phyloP scores from a whole-genome alignment of 2,329 filamentous ascomycete species.

The Dissoconium aciculare region DNA sequence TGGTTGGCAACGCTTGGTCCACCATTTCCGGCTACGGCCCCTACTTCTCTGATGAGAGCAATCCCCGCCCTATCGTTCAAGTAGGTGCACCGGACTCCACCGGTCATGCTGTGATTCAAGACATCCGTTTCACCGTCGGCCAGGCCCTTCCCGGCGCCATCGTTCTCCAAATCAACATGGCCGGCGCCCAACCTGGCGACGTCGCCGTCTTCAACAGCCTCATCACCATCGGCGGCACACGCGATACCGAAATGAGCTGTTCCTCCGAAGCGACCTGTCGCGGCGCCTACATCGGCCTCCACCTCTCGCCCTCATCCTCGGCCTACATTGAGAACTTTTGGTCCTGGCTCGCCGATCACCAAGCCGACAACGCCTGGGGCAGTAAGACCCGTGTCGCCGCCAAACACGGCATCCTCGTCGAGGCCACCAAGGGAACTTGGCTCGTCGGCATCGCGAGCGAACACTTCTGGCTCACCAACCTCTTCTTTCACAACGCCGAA shows the following conservation, averaged over 20 bases:
- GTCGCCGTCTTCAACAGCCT: constrained; percentile 28
- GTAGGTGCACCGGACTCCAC: constrained; percentile 37
- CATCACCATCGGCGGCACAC: constrained; percentile 22
- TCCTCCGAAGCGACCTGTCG: constrained; percentile 22
- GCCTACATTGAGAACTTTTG: constrained; percentile 39
- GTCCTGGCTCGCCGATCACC: constrained; percentile 39
- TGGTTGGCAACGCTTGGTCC: constrained; percentile 42
- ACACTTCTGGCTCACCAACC: constrained; percentile 37
- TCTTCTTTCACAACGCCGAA: constrained; percentile 31
- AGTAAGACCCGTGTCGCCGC: constrained; percentile 19
- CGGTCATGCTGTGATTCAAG: constrained; percentile 36
- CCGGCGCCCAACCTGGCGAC: constrained; percentile 31
- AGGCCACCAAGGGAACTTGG: constrained; percentile 37
- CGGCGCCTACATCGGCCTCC: constrained; percentile 25
- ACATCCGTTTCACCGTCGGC: constrained; percentile 37
- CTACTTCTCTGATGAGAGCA: constrained; percentile 30
- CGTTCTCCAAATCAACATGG: constrained; percentile 38
- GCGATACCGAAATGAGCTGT: constrained; percentile 21
- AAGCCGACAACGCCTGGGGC: constrained; percentile 27
- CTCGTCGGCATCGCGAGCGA: constrained; percentile 36
- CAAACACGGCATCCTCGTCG: constrained; percentile 24
- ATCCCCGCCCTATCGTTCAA: constrained; percentile 35
- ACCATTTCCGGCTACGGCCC: constrained; percentile 32
- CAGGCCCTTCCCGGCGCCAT: constrained; percentile 30
- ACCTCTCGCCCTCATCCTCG: constrained; percentile 31